Evolutionary conservation across 176 grass and related monocot species (phyloP), one percentile per base, ranked within the genome.

Genomic region (Canna indica): DNA sequence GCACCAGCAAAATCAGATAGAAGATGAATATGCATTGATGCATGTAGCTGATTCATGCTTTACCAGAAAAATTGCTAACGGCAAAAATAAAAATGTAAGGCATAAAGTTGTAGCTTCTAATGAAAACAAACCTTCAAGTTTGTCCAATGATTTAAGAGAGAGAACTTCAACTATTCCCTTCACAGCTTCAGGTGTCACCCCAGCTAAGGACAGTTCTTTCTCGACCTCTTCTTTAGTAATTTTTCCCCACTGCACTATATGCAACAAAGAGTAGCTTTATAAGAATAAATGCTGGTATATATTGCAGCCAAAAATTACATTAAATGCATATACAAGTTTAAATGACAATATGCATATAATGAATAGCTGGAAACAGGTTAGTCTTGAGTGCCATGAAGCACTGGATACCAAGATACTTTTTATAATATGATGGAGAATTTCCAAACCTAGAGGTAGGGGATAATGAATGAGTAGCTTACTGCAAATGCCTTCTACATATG

Each of bases 111-210:
- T 7, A 66, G 20, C 3, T 39, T 38, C 63, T 39, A 77, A 8
- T n/a, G 52, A 72, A 59, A 73, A 56, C 67, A 71, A 72, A 96
- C 91, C 91, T 96, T 96, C 86, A 67, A 91, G 83, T 67, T 83
- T 83, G 9, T 77, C 67, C 18, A 91, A 80, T 36, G 88, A 91
- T 68, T 91, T 91, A 30, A 91, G 77, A n/a, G 93, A 96, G 65
- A 96, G 79, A 26, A 96, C 86, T 29, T 90, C 79, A 58, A 81
- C 79, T 77, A 91, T 91, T 74, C 88, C 91, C 74, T 86, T 87
- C 9, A 91, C 76, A 73, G 91, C 83, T 81, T 87, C 60, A 65
- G 61, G 78, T 78, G 86, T 81, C 39, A 96, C 67, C 1, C 92
- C 85, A 76, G 71, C 59, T 33, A 47, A 81, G 71, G 86, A 41